Base-by-base conservation (phyloP, 2,329 filamentous ascomycete species). In the Escovopsis sp. region DNA sequence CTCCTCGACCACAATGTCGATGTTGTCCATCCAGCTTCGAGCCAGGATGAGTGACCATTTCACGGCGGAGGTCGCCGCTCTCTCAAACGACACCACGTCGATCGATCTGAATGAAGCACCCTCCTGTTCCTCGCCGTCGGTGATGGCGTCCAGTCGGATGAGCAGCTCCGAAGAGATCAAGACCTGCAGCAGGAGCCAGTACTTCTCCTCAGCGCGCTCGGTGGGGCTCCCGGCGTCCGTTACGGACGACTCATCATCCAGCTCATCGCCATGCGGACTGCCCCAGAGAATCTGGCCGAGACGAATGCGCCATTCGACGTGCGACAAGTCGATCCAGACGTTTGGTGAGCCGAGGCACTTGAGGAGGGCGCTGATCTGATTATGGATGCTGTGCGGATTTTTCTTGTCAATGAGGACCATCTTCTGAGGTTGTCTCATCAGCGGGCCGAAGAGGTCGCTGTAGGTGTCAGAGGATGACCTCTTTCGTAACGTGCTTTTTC, bases 211-310 rank as follows among this genome's bases (percentile, higher is more conserved):
- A 18, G 65, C 67, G 21, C 70, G 58, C 43, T 73, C 70, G 35
- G 61, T 60, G 11, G 59, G 49, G 23, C 60, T 59, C 16, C 62
- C 59, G 15, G 60, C 62, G 39, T 71, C 65, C 33, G 62, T 60
- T 32, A 68, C 62, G 10, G 62, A 60, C n/a, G 65, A 60, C 16
- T 64, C 63, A 39, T 72, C 70, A 30, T 65, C 63, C n/a, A 66
- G 44, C 32, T 65, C 61, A 42, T 71, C 68, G 29, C 68, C 66
- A 18, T 63, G 50, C 5, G 61, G 56, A 13, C 62, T 57, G 13
- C 68, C 75, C 78, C 79, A 85, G 2, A 85, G 55, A 29, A 84
- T 65, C 53, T 83, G 79, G 6, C 79, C 79, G 2, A 85, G 61
- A 11, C 77, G 66, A 39, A 85, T 78, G 27, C 79, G 68, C 78